Evolutionary conservation across 306 rosid species (phyloP).

Genomic region (Castanea crenata): DNA sequence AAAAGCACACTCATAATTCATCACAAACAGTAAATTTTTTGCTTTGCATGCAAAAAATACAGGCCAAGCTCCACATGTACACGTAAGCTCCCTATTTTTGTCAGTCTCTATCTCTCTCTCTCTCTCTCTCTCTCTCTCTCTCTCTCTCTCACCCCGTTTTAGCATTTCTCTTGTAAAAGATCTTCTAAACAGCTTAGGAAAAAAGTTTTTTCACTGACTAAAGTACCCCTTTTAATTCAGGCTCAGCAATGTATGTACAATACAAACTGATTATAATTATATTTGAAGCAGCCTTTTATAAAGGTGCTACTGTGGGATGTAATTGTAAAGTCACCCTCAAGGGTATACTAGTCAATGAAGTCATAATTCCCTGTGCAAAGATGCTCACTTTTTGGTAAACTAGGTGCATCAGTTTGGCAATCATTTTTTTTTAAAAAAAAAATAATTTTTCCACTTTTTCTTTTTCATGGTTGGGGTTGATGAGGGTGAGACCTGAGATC

Average conservation of each 20-base stretch:
- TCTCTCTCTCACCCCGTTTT: constrained; percentile 7
- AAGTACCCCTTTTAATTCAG: constrained; percentile 40
- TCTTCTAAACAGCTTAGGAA: neutral
- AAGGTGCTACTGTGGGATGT: constrained; percentile 77
- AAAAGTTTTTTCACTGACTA: constrained; percentile 25
- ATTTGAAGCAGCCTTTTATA: constrained; percentile 79
- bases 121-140: constrained; percentile 18
- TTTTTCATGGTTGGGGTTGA: neutral
- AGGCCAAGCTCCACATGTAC: constrained; percentile 43
- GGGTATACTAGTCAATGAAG: constrained; percentile 63
- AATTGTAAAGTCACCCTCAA: constrained; percentile 82
- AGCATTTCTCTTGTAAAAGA: constrained; percentile 8
- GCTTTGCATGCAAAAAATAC: constrained; percentile 77
- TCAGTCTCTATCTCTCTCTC: constrained; percentile 17
- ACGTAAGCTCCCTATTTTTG: constrained; percentile 46
- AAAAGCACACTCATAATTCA: constrained; percentile 54
- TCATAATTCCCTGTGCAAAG: constrained; percentile 49
- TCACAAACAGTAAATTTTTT: constrained; percentile 42
- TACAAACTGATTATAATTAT: constrained; percentile 41
- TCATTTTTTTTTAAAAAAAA: neutral
- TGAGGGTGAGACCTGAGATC: neutral
- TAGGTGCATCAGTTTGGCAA: constrained; percentile 55
- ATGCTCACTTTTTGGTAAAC: constrained; percentile 76
- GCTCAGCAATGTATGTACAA: constrained; percentile 21
- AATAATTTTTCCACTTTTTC: neutral